Base-by-base conservation (phyloP, 345 rosid species). In the Citrus inodora region DNA sequence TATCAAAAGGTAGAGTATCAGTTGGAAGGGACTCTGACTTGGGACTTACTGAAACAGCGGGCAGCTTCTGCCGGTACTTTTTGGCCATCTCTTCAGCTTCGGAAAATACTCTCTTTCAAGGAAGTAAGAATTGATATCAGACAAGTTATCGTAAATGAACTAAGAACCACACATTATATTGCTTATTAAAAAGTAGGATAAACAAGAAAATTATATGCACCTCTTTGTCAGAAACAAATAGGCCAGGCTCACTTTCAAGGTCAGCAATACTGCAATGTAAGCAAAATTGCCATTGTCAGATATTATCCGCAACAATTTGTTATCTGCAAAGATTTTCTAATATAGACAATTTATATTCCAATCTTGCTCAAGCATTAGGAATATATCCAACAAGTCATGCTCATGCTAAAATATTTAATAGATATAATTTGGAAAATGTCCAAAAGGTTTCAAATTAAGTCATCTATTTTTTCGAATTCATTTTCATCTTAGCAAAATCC, bases 51-150 rank as follows among this genome's bases (percentile, higher is more conserved):
- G 78, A 56, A 64, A 72, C 81, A 13, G 82, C 69, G 4, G 87
- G 88, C 55, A 92, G 80, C 83, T 87, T 91, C 82, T 88, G 84
- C 82, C 91, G 85, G 71, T 90, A 92, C 85, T 86, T 91, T 82
- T 88, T 87, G 5, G 95, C 99, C 95, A 92, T 96, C 81, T 84
- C 92, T 88, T 89, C 95, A 35, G 97, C 99, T 82, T 93, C 98
- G 1, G 85, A 73, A 82, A 88, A 92, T 40, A 96, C 94, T 84
- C 80, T 90, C 99, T 95, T 89, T 42, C 46, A 71, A 32, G 25
- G 11, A 13, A 42, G 65, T 73, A 55, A 10, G 32, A 13, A 69
- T 70, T 11, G 48, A 24, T 51, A 84, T 74, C 48, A 21, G 65
- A 17, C 4, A 81, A 40, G 73, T 58, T 76, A 14, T 19, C 22